Evolutionary conservation across 1,284 basidiomycete species (phyloP), one percentile per base, ranked within the genome.

Genomic region (Ganoderma sinense): DNA sequence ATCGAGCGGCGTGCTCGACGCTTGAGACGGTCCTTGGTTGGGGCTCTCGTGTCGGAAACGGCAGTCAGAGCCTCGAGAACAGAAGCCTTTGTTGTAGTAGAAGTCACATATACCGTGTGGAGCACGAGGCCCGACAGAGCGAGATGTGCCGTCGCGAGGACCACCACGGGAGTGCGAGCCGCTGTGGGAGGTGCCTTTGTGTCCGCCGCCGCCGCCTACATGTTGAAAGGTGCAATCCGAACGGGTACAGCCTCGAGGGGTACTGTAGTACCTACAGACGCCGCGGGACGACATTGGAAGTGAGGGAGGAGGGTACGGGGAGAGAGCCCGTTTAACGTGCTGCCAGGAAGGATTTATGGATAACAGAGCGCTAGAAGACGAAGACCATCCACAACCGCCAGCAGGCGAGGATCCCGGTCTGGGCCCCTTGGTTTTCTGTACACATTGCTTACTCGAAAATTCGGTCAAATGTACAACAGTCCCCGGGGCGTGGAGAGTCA

Each of bases 51-150:
- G 88, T 33, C 71, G 74, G 75, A 78, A 88, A n/a, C 71, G 82
- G 75, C 89, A 91, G 1, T 77, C 74, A 64, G 87, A 89, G 29
- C 83, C 84, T 10, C 78, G 77, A 13, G 74, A 80, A 75, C 89
- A 91, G 58, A 75, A 76, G 4, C 89, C 89, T 1, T 74, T 78
- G 0, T 81, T 76, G 87, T 87, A 91, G 75, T 80, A 91, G 73
- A 80, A 84, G 31, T 74, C 77, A 78, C 90, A 91, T 5, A 83
- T 76, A 1, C 85, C 85, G 36, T 60, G 70, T 1, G 87, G 87
- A 10, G 71, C 71, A 1, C 60, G 64, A 31, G 67, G 67, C 4
- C 36, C 62, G 2, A 48, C 33, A 11, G 65, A 56, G 40, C 56
- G 68, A 43, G 55, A 23, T 11, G 33, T 31, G 5, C 62, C 62